These are phyloP conservation scores for Boletus eberwhitei DNA, from an alignment of 768 basidiomycete genomes.

Conservation along the genomic window DNA sequence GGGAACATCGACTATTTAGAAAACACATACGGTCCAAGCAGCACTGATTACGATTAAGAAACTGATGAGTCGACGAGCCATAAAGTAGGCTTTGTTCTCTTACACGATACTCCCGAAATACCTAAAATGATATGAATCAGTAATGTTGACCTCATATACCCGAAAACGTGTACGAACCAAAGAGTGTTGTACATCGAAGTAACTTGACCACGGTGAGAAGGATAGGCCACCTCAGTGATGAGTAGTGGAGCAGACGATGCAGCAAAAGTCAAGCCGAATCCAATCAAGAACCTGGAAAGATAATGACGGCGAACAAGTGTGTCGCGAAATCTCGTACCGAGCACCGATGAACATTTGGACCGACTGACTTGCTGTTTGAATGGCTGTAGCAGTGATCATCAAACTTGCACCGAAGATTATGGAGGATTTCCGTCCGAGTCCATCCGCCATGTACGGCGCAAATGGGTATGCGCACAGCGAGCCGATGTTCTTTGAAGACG, in stretches of 20 bases:
- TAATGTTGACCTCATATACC: background rate
- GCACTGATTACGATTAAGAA: background rate
- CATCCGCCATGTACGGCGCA: background rate
- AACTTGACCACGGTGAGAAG: background rate
- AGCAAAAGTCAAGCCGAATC: background rate
- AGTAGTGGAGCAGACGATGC: background rate
- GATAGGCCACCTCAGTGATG: background rate
- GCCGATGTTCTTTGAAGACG: conserved; percentile 8
- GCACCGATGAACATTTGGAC: background rate
- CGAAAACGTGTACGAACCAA: background rate
- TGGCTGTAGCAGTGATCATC: background rate
- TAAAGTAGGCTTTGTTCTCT: background rate
- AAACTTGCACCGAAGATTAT: background rate
- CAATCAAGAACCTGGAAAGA: background rate
- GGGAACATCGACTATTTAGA: background rate
- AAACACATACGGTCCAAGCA: background rate
- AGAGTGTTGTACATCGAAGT: background rate
- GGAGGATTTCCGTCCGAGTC: background rate
- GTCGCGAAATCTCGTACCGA: background rate
- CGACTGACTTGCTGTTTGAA: background rate
- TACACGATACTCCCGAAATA: background rate
- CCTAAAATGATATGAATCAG: background rate
- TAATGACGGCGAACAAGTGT: background rate
- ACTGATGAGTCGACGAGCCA: background rate
- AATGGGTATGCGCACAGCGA: background rate